A percentile compares a stretch with the other conserved stretches of the same genome.
phyloP scores from a whole-genome alignment of 768 basidiomycete genomes.

The Podaxis sp. region DNA sequence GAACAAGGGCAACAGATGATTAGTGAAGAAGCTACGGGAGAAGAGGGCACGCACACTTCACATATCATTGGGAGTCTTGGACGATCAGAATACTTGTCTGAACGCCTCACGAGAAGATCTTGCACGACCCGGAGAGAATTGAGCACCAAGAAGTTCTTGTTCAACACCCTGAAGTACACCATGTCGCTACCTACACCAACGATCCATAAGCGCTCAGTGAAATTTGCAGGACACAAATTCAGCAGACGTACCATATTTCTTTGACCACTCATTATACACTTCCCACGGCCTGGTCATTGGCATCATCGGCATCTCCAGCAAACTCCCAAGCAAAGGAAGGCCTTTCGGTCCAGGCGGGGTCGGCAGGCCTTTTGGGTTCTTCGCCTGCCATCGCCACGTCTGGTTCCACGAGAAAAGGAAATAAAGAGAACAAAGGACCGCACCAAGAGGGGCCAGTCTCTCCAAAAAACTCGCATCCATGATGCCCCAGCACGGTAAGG shows the following conservation, averaged over 20 bases:
- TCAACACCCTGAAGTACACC: background rate
- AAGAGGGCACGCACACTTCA: slow-evolving; percentile 17
- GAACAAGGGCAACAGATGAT: background rate
- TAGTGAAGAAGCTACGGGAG: background rate
- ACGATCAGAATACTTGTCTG: slow-evolving; percentile 18
- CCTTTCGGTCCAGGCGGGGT: slow-evolving; percentile 18
- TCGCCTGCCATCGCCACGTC: background rate
- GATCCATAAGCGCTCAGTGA: background rate
- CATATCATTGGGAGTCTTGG: slow-evolving; percentile 19
- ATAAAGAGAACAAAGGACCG: background rate
- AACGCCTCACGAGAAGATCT: slow-evolving; percentile 14
- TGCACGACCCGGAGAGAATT: background rate
- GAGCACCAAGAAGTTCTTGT: slow-evolving; percentile 10
- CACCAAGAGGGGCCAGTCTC: background rate
- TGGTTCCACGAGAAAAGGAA: background rate
- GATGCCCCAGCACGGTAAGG: background rate
- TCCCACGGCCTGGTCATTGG: slow-evolving; percentile 18
- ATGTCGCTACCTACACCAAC: background rate
- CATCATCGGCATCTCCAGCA: slow-evolving; percentile 16
- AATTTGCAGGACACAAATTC: background rate
- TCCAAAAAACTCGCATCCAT: background rate
- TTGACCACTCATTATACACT: slow-evolving; percentile 18
- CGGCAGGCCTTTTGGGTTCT: slow-evolving; percentile 7
- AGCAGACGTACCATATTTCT: slow-evolving; percentile 16
- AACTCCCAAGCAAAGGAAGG: slow-evolving; percentile 17